A percentile compares a stretch with the other conserved stretches of the same genome.
phyloP scores from a whole-genome alignment of 129 eudicot species.

The Flaveria sonorensis region DNA sequence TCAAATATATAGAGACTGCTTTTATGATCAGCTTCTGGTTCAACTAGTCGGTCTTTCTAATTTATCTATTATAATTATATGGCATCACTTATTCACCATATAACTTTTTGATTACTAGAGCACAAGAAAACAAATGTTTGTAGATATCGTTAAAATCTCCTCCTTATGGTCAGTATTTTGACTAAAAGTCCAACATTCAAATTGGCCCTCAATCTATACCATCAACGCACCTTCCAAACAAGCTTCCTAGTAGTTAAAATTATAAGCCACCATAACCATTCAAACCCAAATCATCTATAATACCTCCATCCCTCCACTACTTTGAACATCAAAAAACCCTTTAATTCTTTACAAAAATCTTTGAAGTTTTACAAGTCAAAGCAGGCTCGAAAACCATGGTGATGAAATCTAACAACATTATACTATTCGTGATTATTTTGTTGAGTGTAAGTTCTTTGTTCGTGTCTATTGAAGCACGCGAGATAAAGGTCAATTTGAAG shows the following conservation, averaged over 20 bases:
- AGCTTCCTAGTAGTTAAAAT: conserved; percentile 37
- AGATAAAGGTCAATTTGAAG: conserved; percentile 11
- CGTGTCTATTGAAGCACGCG: conserved; percentile 26
- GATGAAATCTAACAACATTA: conserved; percentile 16
- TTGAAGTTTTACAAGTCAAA: background rate
- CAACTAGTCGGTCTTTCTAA: too few species aligned
- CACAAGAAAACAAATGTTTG: conserved; percentile 1
- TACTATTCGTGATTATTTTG: conserved; percentile 32
- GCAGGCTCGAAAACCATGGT: conserved; percentile 41
- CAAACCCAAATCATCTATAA: conserved; percentile 29
- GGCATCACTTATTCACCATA: background rate
- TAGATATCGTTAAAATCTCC: background rate
- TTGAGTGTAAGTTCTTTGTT: conserved; percentile 39
- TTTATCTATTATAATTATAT: background rate
- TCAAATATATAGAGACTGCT: too few species aligned
- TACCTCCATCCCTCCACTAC: conserved; percentile 9
- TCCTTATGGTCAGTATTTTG: conserved; percentile 22
- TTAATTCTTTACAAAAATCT: conserved; percentile 12
- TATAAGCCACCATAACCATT: conserved; percentile 18
- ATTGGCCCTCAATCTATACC: conserved; percentile 33
- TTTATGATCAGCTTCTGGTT: too few species aligned
- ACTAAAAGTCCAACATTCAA: conserved; percentile 22
- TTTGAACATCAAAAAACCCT: conserved; percentile 16
- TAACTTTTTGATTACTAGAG: background rate
- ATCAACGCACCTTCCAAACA: conserved; percentile 39